Percentiles rank a stretch among this genome's conserved stretches.
Conservation (phyloP, 2,329 filamentous ascomycete genomes). For the Metarhizium sp. region DNA sequence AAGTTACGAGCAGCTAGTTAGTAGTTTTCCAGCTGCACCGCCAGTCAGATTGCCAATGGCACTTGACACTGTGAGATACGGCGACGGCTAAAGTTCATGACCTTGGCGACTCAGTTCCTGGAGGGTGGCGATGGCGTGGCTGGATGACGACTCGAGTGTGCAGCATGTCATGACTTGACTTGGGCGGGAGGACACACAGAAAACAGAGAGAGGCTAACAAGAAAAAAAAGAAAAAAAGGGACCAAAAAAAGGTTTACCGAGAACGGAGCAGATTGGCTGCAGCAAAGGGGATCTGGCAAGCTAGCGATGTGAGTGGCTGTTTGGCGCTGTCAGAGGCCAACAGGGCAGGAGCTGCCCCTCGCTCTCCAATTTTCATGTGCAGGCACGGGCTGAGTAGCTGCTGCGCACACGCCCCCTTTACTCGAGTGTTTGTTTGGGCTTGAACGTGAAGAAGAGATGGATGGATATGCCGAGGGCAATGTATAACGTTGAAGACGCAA, state of each 20-base stretch:
- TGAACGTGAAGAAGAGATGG: no score
- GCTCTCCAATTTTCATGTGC: background rate
- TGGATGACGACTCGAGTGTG: no score
- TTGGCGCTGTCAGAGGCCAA: background rate
- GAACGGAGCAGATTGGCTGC: no score
- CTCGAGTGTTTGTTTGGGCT: background rate
- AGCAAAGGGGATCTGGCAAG: background rate
- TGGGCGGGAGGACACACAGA: no score
- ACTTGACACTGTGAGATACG: background rate
- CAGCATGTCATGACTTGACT: no score
- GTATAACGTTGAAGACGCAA: no score
- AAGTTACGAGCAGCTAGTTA: background rate
- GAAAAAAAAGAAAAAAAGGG: no score
- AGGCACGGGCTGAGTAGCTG: background rate
- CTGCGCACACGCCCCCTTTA: background rate
- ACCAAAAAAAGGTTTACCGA: no score
- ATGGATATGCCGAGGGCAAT: no score
- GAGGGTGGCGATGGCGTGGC: no score
- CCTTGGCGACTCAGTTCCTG: no score
- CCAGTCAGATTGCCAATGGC: background rate
- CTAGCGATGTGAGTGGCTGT: background rate
- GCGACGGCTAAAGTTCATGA: background rate
- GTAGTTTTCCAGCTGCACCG: background rate
- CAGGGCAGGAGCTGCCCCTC: slow-evolving; percentile 1
- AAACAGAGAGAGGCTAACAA: no score